A percentile compares a stretch with the other conserved stretches of the same genome.
Conservation (phyloP, 768 basidiomycete genomes). For the Chiua virens region DNA sequence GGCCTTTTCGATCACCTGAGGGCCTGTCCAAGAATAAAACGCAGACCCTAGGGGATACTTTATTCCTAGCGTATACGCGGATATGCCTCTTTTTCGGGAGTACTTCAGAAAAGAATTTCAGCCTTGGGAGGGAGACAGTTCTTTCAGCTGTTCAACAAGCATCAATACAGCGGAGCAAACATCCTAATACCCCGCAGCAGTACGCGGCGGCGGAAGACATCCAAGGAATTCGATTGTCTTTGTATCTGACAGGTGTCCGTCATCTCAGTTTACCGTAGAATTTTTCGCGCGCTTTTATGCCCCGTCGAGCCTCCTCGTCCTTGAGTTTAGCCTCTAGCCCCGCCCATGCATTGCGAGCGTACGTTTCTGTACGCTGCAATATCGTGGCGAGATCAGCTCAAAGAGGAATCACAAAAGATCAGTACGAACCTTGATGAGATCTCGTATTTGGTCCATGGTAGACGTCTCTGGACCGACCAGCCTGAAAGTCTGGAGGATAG, state of each 20-base stretch:
- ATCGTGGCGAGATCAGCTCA: constrained; percentile 45
- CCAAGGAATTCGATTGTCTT: not conserved
- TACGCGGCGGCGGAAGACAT: no score
- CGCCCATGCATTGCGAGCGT: constrained; percentile 55
- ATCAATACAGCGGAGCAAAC: no score
- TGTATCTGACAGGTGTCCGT: not conserved
- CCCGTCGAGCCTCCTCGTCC: constrained; percentile 61
- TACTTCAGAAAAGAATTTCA: no score
- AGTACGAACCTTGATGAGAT: constrained; percentile 52
- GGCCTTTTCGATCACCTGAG: no score
- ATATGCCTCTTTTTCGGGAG: no score
- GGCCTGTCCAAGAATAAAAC: no score
- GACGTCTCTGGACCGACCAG: constrained; percentile 65
- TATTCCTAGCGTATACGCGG: no score
- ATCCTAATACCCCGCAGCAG: no score
- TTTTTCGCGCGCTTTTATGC: constrained; percentile 56
- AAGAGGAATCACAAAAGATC: not conserved
- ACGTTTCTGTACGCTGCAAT: constrained; percentile 62
- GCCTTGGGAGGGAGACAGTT: no score
- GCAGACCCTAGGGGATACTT: no score
- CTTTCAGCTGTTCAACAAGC: no score
- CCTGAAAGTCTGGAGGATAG: constrained; percentile 61
- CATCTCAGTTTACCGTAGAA: constrained; percentile 37
- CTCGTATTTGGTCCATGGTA: constrained; percentile 44
- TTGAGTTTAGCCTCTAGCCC: constrained; percentile 64